phyloP scores from a whole-genome alignment of 352 stramenopile species.

The Globisporangium cederbergense region DNA sequence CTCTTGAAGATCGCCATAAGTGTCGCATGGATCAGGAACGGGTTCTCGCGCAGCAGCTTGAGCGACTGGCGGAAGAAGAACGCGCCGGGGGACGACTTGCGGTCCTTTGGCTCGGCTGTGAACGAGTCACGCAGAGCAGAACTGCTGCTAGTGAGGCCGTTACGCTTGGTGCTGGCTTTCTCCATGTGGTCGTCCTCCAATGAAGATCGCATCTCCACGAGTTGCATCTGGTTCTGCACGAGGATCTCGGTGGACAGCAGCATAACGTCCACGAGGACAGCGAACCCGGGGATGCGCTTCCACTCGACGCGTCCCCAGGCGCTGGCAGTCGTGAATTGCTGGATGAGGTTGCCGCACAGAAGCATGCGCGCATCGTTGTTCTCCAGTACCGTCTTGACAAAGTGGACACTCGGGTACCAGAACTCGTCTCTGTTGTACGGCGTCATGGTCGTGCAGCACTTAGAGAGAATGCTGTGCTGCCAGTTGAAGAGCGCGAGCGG shows the following conservation, averaged over 20 bases:
- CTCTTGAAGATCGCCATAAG: conserved; percentile 53
- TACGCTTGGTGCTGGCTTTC: conserved; percentile 27
- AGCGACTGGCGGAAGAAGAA: conserved; percentile 62
- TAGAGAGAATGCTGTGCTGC: conserved; percentile 41
- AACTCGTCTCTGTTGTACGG: conserved; percentile 43
- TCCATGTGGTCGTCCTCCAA: conserved; percentile 30
- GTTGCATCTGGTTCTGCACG: conserved; percentile 37
- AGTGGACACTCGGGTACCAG: conserved; percentile 29
- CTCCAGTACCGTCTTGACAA: conserved; percentile 32
- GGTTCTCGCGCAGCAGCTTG: conserved; percentile 46
- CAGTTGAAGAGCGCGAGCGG: conserved; percentile 53
- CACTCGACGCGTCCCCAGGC: conserved; percentile 53
- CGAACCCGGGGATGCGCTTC: conserved; percentile 54
- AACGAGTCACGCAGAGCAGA: conserved; percentile 34
- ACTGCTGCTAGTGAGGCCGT: background rate
- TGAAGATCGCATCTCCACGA: conserved; percentile 36
- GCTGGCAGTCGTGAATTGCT: conserved; percentile 41
- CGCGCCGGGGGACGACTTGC: conserved; percentile 20
- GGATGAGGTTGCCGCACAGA: conserved; percentile 52
- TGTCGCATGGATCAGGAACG: conserved; percentile 48
- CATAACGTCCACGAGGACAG: conserved; percentile 38
- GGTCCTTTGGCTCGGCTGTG: conserved; percentile 24
- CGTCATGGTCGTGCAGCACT: conserved; percentile 45
- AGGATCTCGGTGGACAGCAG: conserved; percentile 38
- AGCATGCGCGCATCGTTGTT: conserved; percentile 38